Conservation (phyloP, 192 early-diverging fungal species). For the Umbelopsis ramanniana region DNA sequence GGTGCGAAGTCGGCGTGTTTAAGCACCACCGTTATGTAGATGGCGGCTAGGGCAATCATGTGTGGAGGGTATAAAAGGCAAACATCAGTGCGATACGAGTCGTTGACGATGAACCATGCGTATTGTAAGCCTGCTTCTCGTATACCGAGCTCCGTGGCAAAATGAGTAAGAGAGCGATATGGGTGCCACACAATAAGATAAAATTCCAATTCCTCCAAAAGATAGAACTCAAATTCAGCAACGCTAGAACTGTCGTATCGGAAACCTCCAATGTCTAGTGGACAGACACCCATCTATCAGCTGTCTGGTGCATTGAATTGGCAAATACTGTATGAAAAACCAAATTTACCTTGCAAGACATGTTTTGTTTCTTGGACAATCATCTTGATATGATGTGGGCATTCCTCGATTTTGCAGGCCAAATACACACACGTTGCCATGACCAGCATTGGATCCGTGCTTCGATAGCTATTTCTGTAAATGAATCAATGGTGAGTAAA, state of each 20-base stretch:
- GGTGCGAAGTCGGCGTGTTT: slow-evolving; percentile 50
- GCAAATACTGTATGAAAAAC: too few species aligned
- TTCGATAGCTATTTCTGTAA: slow-evolving; percentile 69
- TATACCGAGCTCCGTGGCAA: slow-evolving; percentile 56
- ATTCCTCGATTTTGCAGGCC: slow-evolving; percentile 91
- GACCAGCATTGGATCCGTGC: slow-evolving; percentile 81
- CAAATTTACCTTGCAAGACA: slow-evolving; percentile 34
- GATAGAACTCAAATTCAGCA: slow-evolving; percentile 92
- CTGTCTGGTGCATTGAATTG: not conserved
- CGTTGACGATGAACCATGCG: slow-evolving; percentile 81
- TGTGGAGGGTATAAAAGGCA: slow-evolving; percentile 87
- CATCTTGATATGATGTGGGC: slow-evolving; percentile 63
- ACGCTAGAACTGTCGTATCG: slow-evolving; percentile 75
- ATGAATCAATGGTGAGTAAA: not conserved
- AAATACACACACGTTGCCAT: slow-evolving; percentile 83
- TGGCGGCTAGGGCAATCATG: slow-evolving; percentile 81
- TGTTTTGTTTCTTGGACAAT: slow-evolving; percentile 57
- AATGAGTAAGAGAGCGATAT: slow-evolving; percentile 72
- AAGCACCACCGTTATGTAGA: slow-evolving; percentile 72
- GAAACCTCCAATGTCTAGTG: slow-evolving; percentile 54
- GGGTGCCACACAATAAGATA: slow-evolving; percentile 89
- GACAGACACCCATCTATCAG: not conserved
- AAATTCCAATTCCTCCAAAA: slow-evolving; percentile 91
- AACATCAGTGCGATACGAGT: slow-evolving; percentile 80
- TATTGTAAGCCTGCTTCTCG: slow-evolving; percentile 60